Evolutionary conservation across 2,329 filamentous ascomycete genomes (phyloP), one percentile per base, ranked within the genome.

Genomic region (Xylaria sp.): DNA sequence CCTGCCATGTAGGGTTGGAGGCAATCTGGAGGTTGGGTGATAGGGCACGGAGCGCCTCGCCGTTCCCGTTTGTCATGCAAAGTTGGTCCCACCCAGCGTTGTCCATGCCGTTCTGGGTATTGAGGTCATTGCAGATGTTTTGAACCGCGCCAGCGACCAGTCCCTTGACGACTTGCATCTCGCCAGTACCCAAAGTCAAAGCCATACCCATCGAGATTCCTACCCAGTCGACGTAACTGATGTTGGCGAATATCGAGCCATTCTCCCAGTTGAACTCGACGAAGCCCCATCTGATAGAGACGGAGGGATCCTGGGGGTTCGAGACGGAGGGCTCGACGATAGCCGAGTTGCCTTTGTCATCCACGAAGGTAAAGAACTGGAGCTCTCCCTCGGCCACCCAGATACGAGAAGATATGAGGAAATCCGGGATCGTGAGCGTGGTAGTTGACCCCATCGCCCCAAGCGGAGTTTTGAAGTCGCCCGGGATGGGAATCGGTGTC

Each of bases 161-260:
- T 1, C 84, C 84, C 7, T 78, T 74, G 15, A 83, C 81, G 1
- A 77, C 76, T 41, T 84, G 83, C 0, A 70, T 74, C 50, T 67
- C 72, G 39, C 81, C 81, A 36, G 76, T 77, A 13, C 71, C 78
- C 13, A 80, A 76, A 0, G 77, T 78, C 15, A 87, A 76, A 0
- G 72, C 72, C 81, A 88, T 84, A 46, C 84, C 83, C n/a, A 88
- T 81, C 0, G 83, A 78, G 18, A 87, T 78, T 4, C 84, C 79
- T 20, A 85, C 81, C 68, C 85, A 86, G 72, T 86, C 84, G 36
- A 86, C 84, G 64, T 83, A 85, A 56, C 80, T 83, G 62, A 86
- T 80, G 73, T 86, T 85, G 68, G 83, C 82, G 48, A 77, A 85
- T 30, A 86, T 72, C 7, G 77, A 74, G 0, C 79, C 78, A 1